Base-by-base conservation (phyloP, 371 early-diverging fungal species). In the Mucor piriformis region DNA sequence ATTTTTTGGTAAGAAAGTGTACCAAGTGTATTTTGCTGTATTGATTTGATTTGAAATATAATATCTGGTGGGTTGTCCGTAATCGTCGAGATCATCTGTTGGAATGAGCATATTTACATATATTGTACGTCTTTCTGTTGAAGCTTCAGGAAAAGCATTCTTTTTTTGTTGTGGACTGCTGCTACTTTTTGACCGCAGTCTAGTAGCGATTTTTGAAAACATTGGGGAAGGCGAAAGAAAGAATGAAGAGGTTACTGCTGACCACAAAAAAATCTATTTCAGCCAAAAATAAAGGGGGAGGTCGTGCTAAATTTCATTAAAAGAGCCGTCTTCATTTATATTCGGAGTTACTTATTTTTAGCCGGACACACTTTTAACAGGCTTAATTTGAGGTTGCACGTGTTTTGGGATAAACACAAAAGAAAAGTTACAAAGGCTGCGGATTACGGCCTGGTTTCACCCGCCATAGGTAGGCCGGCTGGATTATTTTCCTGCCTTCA, bases 1-100 rank as follows among this genome's bases (percentile, higher is more conserved):
- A 64, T 99, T 95, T 65, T 91, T 89, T 34, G 99, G 99, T 50
- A 99, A 46, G 66, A 99, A 99, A 0, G 90, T 91, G 50, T 89
- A 67, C 53, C 87, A 73, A 32, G 91, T 94, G 76, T 91, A 97
- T 74, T 89, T 95, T 44, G 93, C 88, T 42, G 91, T 94, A 53
- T 75, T 83, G 63, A 95, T 88, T 33, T 83, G 81, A 74, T 95
- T 95, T 63, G 83, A 71, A 23, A 72, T 50, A 40, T 59, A 76
- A 7, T 32, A 16, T 24, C 50, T 51, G 0, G 54, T 64, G 0
- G 78, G 78, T 52, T 78, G 78, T 12, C 70, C 74, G 55, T 73
- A 78, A 37, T 76, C 75, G 49, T 76, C 73, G 13, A 71, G 54
- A 51, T 74, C 67, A 15, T 73, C 76, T 18, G 56, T 23, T 33